Percentiles rank a stretch among this genome's conserved stretches.
These are phyloP conservation scores for Sclerotinia minor DNA, from an alignment of 2,329 filamentous ascomycete species.

Conservation along the genomic window DNA sequence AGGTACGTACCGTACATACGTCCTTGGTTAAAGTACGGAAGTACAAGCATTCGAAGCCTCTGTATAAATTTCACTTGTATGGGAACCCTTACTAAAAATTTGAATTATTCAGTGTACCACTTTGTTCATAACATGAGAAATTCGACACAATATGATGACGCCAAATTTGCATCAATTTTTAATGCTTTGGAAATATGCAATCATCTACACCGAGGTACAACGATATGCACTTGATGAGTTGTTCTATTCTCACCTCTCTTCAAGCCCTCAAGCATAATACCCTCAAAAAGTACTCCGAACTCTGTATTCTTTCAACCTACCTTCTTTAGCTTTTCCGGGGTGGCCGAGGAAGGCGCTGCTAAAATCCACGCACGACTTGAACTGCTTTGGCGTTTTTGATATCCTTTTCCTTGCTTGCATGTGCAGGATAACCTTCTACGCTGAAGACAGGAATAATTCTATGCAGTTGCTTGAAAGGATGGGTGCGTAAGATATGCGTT, in stretches of 20 bases:
- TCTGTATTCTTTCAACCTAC: background rate
- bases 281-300: background rate
- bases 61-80: background rate
- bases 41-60: background rate
- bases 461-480: background rate
- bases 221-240: background rate
- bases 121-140: background rate
- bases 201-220: background rate
- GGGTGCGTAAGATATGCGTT: conserved; percentile 2
- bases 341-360: conserved; percentile 17
- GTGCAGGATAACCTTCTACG: conserved; percentile 17
- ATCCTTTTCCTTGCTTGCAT: conserved; percentile 7
- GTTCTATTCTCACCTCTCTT: background rate
- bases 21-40: background rate
- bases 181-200: background rate
- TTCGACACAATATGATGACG: background rate
- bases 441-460: conserved; percentile 14
- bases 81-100: conserved; percentile 8
- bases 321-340: conserved; percentile 13
- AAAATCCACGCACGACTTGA: conserved; percentile 1
- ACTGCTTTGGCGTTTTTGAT: background rate
- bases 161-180: background rate
- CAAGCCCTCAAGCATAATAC: too few relatives aligned
- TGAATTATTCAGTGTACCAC: background rate
- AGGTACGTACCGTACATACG: background rate